A percentile compares a stretch with the other conserved stretches of the same genome.
Conservation (phyloP, 768 basidiomycete species). For the Neoboletus brunneissimus region DNA sequence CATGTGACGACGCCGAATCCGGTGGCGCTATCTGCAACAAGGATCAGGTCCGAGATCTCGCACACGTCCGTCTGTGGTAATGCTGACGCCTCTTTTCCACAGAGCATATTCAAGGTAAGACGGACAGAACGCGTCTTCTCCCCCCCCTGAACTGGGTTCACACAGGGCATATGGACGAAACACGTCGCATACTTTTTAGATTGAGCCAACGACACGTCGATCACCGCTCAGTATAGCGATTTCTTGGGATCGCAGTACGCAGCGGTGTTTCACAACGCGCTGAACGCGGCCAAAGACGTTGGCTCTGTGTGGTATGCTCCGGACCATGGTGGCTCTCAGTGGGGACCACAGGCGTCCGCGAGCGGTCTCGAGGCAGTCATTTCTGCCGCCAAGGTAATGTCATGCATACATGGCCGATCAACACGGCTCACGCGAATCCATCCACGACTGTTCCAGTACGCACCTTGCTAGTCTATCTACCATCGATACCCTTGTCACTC, state of each 20-base stretch:
- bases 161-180: slow-evolving; percentile 46
- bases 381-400: slow-evolving; percentile 26
- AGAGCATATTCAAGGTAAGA: slow-evolving; percentile 34
- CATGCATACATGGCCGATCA: neutral
- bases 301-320: slow-evolving; percentile 37
- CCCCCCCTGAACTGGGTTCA: neutral
- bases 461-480: slow-evolving; percentile 7
- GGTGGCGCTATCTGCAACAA: slow-evolving; percentile 42
- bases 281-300: slow-evolving; percentile 38
- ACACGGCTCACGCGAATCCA: neutral
- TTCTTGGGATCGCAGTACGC: slow-evolving; percentile 38
- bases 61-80: neutral
- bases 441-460: slow-evolving; percentile 12
- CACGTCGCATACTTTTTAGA: slow-evolving; percentile 51
- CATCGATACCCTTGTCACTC: neutral
- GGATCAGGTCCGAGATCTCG: slow-evolving; percentile 36
- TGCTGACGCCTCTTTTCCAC: neutral
- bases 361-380: slow-evolving; percentile 32
- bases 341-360: slow-evolving; percentile 29
- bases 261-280: slow-evolving; percentile 39
- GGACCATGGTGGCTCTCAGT: slow-evolving; percentile 26
- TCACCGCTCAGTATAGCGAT: slow-evolving; percentile 40
- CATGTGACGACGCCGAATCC: slow-evolving; percentile 46
- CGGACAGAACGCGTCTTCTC: neutral
- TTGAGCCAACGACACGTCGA: slow-evolving; percentile 39